Conservation (phyloP, 495 filamentous ascomycete species). For the Hypoxylon intermedium region DNA sequence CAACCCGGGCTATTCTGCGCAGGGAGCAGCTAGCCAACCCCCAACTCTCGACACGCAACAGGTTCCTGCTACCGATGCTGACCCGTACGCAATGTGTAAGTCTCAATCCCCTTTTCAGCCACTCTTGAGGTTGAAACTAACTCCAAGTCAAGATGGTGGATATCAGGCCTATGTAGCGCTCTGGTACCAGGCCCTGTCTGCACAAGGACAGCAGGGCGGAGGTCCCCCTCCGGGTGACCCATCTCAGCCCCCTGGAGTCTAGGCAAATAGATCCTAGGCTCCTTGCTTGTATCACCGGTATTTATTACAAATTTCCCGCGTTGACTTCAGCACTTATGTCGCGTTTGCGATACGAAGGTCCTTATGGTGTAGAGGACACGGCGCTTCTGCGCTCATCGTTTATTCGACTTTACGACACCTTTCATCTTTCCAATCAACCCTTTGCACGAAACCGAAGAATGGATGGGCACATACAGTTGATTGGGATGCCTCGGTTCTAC, state of each 20-base stretch:
- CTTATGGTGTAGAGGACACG: too few species aligned
- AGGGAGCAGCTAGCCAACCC: constrained; percentile 33
- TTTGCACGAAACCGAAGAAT: too few species aligned
- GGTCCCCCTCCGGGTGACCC: constrained; percentile 33
- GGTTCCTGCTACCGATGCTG: constrained; percentile 46
- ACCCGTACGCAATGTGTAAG: constrained; percentile 68
- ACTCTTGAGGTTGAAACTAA: constrained; percentile 9
- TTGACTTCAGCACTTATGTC: too few species aligned
- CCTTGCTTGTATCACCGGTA: background rate
- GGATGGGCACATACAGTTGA: too few species aligned
- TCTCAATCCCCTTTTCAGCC: constrained; percentile 1
- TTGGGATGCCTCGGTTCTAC: too few species aligned
- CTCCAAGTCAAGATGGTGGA: constrained; percentile 58
- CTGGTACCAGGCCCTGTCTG: constrained; percentile 65
- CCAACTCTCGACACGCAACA: constrained; percentile 42
- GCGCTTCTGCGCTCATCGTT: too few species aligned
- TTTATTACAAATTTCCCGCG: too few species aligned
- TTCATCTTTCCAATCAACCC: too few species aligned
- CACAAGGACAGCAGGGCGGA: constrained; percentile 47
- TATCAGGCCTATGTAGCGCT: constrained; percentile 68
- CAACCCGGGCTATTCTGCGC: constrained; percentile 48
- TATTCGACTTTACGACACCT: too few species aligned
- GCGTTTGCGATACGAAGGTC: too few species aligned
- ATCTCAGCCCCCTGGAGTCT: constrained; percentile 35
- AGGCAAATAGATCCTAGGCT: background rate